Evolutionary conservation across 352 stramenopile genomes (phyloP), one percentile per base, ranked within the genome.

Genomic region (Globisporangium camurandrum): DNA sequence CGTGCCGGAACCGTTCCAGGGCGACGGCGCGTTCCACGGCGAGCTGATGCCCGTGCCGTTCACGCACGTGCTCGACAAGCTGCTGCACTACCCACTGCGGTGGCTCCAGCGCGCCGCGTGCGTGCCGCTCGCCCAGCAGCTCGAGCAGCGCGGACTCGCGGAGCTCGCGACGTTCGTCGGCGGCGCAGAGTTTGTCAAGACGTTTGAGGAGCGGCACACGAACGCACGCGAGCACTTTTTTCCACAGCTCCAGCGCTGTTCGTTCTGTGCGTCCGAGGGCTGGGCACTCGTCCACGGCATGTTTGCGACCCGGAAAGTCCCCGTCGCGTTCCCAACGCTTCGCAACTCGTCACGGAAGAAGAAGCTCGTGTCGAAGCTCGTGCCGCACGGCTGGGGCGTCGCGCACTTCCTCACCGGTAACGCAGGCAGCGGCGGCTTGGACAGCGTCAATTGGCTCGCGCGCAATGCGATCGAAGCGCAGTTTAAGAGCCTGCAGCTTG

Each of bases 251-350:
- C 51, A 48, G 0, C 49, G 61, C 17, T 88, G 75, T 33, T 40
- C 55, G 16, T 88, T 85, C 47, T 88, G 75, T 38, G 58, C 66
- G 10, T 86, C 71, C 0, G 78, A 92, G 56, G 78, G 81, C 14
- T 88, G 71, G 69, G 69, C 81, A 2, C n/a, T 92, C 9, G 81
- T 92, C 14, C 78, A 92, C 37, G 78, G 78, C 10, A 74, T 92
- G 5, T 92, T 88, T 30, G 56, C 79, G 26, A 70, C 74, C 48
- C 62, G 68, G 7, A 67, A 59, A 28, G 47, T 79, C 37, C 41
- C 57, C 0, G 44, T 72, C 2, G 46, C 61, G 5, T 53, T 43
- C 19, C 46, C 47, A 8, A 48, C 59, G 19, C 39, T 69, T 19
- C 41, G 43, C 27, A 51, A 67, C 24, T 16, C 48, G 3, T 46